phyloP scores from a whole-genome alignment of 2,329 filamentous ascomycete genomes.

The Graphilbum ipis-grandicollis region DNA sequence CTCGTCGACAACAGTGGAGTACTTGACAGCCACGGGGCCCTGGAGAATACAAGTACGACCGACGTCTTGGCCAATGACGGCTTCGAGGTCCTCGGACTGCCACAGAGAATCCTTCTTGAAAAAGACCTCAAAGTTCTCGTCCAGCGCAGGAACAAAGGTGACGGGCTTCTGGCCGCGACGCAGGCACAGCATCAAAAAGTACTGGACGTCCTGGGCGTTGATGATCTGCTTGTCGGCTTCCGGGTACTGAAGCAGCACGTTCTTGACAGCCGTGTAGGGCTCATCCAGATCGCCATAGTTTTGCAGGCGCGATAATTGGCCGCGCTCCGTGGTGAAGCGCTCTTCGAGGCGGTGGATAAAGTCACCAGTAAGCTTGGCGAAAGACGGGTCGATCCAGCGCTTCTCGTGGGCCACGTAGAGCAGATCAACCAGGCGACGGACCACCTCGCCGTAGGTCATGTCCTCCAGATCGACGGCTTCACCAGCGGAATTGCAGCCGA shows the following conservation, averaged over 20 bases:
- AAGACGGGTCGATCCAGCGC: slow-evolving; percentile 80
- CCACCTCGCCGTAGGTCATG: slow-evolving; percentile 86
- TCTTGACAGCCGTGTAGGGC: slow-evolving; percentile 62
- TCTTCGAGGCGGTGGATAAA: slow-evolving; percentile 96
- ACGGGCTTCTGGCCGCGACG: slow-evolving; percentile 88
- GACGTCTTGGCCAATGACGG: slow-evolving; percentile 90
- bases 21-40: slow-evolving; percentile 81
- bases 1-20: slow-evolving; percentile 78
- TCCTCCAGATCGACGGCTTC: slow-evolving; percentile 78
- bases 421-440: slow-evolving; percentile 72
- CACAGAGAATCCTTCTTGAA: slow-evolving; percentile 99
- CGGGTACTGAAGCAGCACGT: slow-evolving; percentile 67
- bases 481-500: slow-evolving; percentile 67
- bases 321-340: slow-evolving; percentile 62
- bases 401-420: slow-evolving; percentile 84
- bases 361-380: slow-evolving; percentile 70
- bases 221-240: slow-evolving; percentile 83
- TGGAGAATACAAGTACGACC: slow-evolving; percentile 92
- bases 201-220: slow-evolving; percentile 94
- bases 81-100: slow-evolving; percentile 96
- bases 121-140: slow-evolving; percentile 96
- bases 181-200: slow-evolving; percentile 87
- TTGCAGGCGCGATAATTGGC: slow-evolving; percentile 69
- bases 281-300: slow-evolving; percentile 76
- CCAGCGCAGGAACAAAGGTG: slow-evolving; percentile 86